Base-by-base conservation (phyloP, 805 yeast genomes). In the Komagataella ulmi region DNA sequence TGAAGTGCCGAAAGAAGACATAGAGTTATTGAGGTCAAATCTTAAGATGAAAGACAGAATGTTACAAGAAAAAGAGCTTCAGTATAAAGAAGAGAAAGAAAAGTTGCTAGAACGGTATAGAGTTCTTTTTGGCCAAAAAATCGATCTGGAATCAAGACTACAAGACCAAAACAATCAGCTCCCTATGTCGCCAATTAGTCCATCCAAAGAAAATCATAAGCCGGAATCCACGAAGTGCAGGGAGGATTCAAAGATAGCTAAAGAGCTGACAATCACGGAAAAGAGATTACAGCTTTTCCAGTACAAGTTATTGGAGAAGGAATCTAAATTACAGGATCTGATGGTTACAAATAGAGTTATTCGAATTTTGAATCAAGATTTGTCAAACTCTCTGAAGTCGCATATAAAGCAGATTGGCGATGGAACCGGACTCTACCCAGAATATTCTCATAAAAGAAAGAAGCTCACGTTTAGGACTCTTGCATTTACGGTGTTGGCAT, bases 401-500 rank as follows among this genome's bases (percentile, higher is more conserved):
- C 40, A 30, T 14, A 30, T 30, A 30, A 30, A 10, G 14, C 40
- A 30, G 40, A 10, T 30, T 10, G 40, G 40, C 12, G 40, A 30
- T 30, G 40, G 40, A 8, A 30, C 40, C 5, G 40, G 40, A 30
- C 12, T 30, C 8, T 30, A 10, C 14, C 40, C 40, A 10, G 40
- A 30, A 5, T 30, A 30, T 30, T 14, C 40, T 8, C 40, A 8
- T 2, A 21, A 44, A 36, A 56, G 53, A n/a, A 55, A 54, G 40
- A 58, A 56, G 46, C 56, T 57, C 7, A 56, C 62, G 1, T 59
- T 69, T 23, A 59, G 54, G 49, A 58, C 63, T 2, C 57, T 64
- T 18, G 62, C 68, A 18, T 58, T 66, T 49, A 63, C 64, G 43
- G 74, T 70, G 18, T 56, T 70, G 45, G 73, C 73, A 3, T 62